Conservation (phyloP, 2,329 filamentous ascomycete genomes). For the Scytalidium sp. region DNA sequence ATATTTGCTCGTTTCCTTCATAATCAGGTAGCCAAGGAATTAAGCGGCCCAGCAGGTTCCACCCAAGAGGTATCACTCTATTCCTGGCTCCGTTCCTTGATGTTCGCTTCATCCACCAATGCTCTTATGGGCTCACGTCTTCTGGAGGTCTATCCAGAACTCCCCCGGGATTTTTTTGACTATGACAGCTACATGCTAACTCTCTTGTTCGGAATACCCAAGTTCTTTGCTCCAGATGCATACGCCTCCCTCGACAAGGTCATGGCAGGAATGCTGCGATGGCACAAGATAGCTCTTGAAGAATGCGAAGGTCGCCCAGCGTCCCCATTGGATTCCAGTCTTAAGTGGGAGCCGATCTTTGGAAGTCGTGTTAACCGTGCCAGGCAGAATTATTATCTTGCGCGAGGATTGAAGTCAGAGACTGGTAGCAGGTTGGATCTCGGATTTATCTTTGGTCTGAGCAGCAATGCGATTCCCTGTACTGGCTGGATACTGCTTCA, state of each 20-base stretch:
- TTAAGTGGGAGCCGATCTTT: not conserved
- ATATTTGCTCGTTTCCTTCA: not conserved
- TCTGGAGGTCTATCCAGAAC: slow-evolving; percentile 2
- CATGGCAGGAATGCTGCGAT: not conserved
- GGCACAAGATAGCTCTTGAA: not conserved
- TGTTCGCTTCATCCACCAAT: slow-evolving; percentile 1
- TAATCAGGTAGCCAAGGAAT: not conserved
- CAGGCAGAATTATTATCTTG: not conserved
- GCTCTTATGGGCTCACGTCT: slow-evolving; percentile 1
- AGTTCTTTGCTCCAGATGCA: not conserved
- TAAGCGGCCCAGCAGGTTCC: not conserved
- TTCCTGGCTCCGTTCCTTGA: not conserved
- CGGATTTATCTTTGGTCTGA: slow-evolving; percentile 28
- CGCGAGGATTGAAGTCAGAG: not conserved
- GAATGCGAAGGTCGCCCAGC: not conserved
- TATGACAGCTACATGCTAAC: not conserved
- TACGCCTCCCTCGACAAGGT: not conserved
- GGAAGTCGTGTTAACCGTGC: slow-evolving; percentile 1
- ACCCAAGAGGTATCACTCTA: not conserved
- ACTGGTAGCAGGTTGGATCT: slow-evolving; percentile 4
- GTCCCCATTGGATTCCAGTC: not conserved
- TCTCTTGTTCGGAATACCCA: slow-evolving; percentile 2
- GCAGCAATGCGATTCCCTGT: slow-evolving; percentile 28
- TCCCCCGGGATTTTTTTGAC: not conserved
- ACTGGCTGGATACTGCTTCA: slow-evolving; percentile 31